These are phyloP conservation scores for Aspergillus novoparasiticus DNA, from an alignment of 2,329 filamentous ascomycete species.

Conservation along the genomic window DNA sequence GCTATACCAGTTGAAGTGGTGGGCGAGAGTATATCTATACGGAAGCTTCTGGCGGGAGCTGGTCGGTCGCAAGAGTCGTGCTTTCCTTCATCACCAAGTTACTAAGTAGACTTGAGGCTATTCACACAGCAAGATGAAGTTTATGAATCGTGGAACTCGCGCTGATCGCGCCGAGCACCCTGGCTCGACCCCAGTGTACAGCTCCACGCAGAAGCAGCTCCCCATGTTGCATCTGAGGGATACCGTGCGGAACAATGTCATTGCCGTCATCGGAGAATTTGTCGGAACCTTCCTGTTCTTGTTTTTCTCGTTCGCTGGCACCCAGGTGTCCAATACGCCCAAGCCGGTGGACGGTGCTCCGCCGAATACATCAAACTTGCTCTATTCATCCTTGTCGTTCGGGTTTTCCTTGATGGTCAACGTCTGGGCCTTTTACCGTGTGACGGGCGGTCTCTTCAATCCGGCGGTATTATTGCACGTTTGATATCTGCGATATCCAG, in stretches of 20 bases:
- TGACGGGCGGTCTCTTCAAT: conserved; percentile 56
- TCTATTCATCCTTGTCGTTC: conserved; percentile 50
- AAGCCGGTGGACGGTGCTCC: conserved; percentile 33
- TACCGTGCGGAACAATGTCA: conserved; percentile 45
- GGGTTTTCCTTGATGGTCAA: conserved; percentile 54
- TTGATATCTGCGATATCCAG: background rate
- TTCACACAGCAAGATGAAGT: background rate
- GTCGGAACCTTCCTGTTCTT: conserved; percentile 56
- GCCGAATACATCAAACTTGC: conserved; percentile 39
- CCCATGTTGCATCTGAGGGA: conserved; percentile 40
- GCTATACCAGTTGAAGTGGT: background rate
- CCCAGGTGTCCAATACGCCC: conserved; percentile 49
- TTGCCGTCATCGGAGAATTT: conserved; percentile 54
- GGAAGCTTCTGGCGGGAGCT: background rate
- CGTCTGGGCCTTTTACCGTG: conserved; percentile 58
- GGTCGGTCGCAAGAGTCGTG: background rate
- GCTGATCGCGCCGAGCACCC: background rate
- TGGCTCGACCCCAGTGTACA: background rate
- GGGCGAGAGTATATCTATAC: too few species aligned
- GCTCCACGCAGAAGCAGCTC: conserved; percentile 21
- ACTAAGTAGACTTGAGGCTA: background rate
- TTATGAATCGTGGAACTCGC: background rate
- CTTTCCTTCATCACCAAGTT: background rate
- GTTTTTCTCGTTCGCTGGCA: conserved; percentile 51
- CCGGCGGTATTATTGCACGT: conserved; percentile 42